Evolutionary conservation across 148 eudicot species (phyloP), one percentile per base, ranked within the genome.

Genomic region (Dianthus caryophyllus): DNA sequence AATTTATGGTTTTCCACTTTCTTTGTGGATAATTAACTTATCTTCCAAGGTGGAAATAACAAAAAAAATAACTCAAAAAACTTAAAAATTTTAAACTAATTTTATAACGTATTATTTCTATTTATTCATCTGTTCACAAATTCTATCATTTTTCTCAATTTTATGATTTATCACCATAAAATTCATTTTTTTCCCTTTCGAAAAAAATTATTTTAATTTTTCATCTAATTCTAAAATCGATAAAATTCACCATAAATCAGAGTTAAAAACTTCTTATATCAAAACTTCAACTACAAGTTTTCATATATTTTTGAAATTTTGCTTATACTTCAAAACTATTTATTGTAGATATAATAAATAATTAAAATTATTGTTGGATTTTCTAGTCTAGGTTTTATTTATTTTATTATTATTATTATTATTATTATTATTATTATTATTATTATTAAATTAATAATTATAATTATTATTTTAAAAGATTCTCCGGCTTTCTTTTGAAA

Each of bases 381-480:
- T 55, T 72, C 69, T 72, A 65, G 65, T 71, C 75, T 72, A 53
- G 70, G 57, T 72, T 74, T 67, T 25, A 18, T 60, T 47, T n/a
- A 50, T 50, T 36, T 27, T 47, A 12, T 20, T 20, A 39, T 26
- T 67, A n/a, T 66, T 46, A 8, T 1, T 5, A 41, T 5, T 41
- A 41, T 41, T 41, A 41, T 4, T 47, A 12, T 20, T 20, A 39
- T 26, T 67, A n/a, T 66, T 46, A 8, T 1, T 5, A 41, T 5
- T 41, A 41, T 41, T 41, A 41, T 4, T n/a, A n/a, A n/a, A n/a
- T n/a, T n/a, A n/a, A n/a, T n/a, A n/a, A n/a, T n/a, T n/a, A n/a
- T n/a, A n/a, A n/a, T n/a, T n/a, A n/a, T n/a, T n/a, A n/a, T n/a
- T n/a, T n/a, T n/a, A n/a, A n/a, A n/a, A 15, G 11, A 38, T 66